Percentiles rank a stretch among this genome's conserved stretches.
These are phyloP conservation scores for Trichosporon coremiiforme DNA, from an alignment of 1,284 basidiomycete genomes.

Conservation along the genomic window DNA sequence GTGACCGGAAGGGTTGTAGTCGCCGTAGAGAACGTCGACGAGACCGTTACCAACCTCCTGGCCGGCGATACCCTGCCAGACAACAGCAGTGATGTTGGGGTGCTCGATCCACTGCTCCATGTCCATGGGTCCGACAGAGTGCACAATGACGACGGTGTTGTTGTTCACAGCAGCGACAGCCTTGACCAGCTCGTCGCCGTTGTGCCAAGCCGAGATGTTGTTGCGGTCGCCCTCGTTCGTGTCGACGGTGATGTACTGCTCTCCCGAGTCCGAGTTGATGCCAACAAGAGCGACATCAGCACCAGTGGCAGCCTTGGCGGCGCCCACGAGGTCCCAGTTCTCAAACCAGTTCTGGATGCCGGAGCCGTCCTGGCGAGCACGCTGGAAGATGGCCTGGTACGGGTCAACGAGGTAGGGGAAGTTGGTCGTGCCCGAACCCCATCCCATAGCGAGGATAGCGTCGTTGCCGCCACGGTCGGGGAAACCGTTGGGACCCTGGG, in stretches of 20 bases:
- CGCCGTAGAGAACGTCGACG: slow-evolving; percentile 62
- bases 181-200: slow-evolving; percentile 63
- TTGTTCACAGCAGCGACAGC: slow-evolving; percentile 57
- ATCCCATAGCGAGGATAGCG: slow-evolving; percentile 75
- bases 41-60: slow-evolving; percentile 76
- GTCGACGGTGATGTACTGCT: slow-evolving; percentile 73
- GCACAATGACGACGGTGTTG: slow-evolving; percentile 80
- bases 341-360: slow-evolving; percentile 60
- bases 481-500: slow-evolving; percentile 72
- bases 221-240: slow-evolving; percentile 66
- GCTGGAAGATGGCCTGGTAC: slow-evolving; percentile 68
- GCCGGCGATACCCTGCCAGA: slow-evolving; percentile 61
- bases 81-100: slow-evolving; percentile 63
- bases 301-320: slow-evolving; percentile 60
- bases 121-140: slow-evolving; percentile 73
- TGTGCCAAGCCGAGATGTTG: slow-evolving; percentile 77
- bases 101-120: slow-evolving; percentile 74
- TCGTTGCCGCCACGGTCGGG: slow-evolving; percentile 61
- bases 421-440: slow-evolving; percentile 68
- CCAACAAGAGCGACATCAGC: slow-evolving; percentile 68
- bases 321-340: slow-evolving; percentile 65
- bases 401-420: slow-evolving; percentile 62
- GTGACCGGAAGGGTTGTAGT: slow-evolving; percentile 71
- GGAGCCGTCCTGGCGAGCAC: slow-evolving; percentile 63
- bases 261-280: slow-evolving; percentile 72